Evolutionary conservation across 345 rosid species (phyloP), one percentile per base, ranked within the genome.

Genomic region (Syzygium aqueum): DNA sequence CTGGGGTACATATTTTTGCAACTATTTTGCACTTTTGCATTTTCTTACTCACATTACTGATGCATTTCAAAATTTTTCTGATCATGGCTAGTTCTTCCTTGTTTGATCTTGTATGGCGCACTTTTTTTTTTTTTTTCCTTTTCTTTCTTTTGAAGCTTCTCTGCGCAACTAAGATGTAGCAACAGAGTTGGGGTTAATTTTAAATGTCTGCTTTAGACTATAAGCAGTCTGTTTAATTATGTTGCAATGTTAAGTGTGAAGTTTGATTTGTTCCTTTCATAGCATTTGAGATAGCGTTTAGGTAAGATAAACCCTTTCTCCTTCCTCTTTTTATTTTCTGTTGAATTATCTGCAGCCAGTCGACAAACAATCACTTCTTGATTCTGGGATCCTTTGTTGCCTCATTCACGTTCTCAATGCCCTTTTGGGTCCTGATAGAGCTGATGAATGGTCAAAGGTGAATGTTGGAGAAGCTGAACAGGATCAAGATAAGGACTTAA

Each of bases 301-400:
- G 82, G 82, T 22, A 21, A 33, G 49, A 22, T 73, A 37, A 37
- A 37, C 49, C 49, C 22, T 21, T 28, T 61, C 56, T 84, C 86
- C 56, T 86, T 9, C n/a, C 77, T 13, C 33, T 83, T 43, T 86
- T 37, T 57, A 89, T 61, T 88, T 57, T 86, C 27, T 15, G 80
- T 51, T 88, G 37, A 61, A 53, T 91, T 86, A 23, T 89, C 90
- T 92, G 91, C 98, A 98, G 99, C 96, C 98, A 54, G 92, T 94
- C 87, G 99, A 98, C 91, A 95, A 96, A 90, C 99, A 98, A 85
- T 96, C 99, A 85, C 95, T 98, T 67, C 95, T 98, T 87, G 99
- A 98, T 93, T 98, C 99, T 93, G 99, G 99, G 91, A 96, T 98
- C 91, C 93, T 96, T 43, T 95, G 98, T 89, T 98, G 99, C 92